phyloP scores from a whole-genome alignment of 2,329 filamentous ascomycete genomes.

The Clathrospora elynae region DNA sequence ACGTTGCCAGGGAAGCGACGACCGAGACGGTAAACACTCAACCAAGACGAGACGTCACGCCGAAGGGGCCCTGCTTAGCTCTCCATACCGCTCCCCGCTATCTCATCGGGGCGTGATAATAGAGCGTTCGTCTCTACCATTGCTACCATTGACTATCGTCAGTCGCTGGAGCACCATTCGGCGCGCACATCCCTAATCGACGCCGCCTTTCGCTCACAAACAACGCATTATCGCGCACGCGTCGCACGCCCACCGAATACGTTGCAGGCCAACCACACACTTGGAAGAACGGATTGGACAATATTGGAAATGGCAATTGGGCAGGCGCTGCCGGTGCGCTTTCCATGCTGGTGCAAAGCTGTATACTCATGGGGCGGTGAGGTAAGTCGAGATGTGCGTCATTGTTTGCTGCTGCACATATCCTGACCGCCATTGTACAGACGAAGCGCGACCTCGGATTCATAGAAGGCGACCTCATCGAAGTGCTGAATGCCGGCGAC shows the following conservation, averaged over 20 bases:
- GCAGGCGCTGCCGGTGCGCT: slow-evolving; percentile 70
- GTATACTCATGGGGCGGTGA: slow-evolving; percentile 95
- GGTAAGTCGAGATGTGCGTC: slow-evolving; percentile 34
- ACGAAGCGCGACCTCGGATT: slow-evolving; percentile 95
- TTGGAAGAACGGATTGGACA: slow-evolving; percentile 2
- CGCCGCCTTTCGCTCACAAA: slow-evolving; percentile 12
- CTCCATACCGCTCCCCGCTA: slow-evolving; percentile 25
- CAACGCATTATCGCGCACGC: slow-evolving; percentile 25
- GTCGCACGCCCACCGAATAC: slow-evolving; percentile 21
- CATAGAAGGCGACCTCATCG: slow-evolving; percentile 95
- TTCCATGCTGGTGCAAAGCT: slow-evolving; percentile 90
- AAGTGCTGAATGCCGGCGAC: slow-evolving; percentile 96
- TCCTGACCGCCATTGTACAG: slow-evolving; percentile 47
- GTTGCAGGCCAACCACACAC: slow-evolving; percentile 22
- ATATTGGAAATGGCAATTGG: slow-evolving; percentile 52
- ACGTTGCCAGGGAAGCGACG: slow-evolving; percentile 28
- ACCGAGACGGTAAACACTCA: slow-evolving; percentile 24
- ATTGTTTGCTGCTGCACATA: slow-evolving; percentile 12
- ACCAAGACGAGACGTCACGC: slow-evolving; percentile 23
- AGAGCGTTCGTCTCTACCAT: slow-evolving; percentile 15
- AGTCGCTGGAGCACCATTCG: slow-evolving; percentile 12
- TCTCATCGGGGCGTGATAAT: slow-evolving; percentile 17
- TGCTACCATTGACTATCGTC: slow-evolving; percentile 14
- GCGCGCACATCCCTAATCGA: slow-evolving; percentile 2
- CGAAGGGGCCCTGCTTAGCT: slow-evolving; percentile 21